These are phyloP conservation scores for Aspergillus bertholletiae DNA, from an alignment of 495 filamentous ascomycete species.

Conservation along the genomic window DNA sequence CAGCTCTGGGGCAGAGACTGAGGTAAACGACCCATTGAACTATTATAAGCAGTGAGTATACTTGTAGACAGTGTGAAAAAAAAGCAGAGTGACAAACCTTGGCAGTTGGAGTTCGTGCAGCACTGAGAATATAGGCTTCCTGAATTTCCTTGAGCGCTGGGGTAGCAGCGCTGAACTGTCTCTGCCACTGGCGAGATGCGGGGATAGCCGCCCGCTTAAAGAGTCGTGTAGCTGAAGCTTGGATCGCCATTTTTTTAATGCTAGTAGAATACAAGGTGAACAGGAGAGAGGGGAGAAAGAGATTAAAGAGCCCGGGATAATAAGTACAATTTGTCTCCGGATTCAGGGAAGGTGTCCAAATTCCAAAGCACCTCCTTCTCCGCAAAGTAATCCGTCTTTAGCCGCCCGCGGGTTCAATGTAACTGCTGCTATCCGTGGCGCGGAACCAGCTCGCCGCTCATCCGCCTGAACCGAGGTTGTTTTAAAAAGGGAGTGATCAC, in stretches of 20 bases:
- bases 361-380: background rate
- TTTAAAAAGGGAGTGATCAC: background rate
- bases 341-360: background rate
- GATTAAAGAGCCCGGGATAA: background rate
- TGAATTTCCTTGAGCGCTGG: conserved; percentile 64
- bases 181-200: conserved; percentile 47
- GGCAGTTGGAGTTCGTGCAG: conserved; percentile 79
- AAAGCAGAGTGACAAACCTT: conserved; percentile 52
- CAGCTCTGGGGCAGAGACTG: conserved; percentile 77
- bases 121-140: conserved; percentile 89
- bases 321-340: background rate
- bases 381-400: conserved; percentile 2
- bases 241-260: background rate
- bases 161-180: conserved; percentile 65
- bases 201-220: conserved; percentile 14
- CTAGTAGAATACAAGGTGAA: background rate
- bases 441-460: no score
- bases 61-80: background rate
- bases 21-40: conserved; percentile 90
- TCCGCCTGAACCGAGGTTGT: conserved; percentile 7
- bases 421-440: no score
- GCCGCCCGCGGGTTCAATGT: no score
- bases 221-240: background rate
- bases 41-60: conserved; percentile 26
- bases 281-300: background rate